Evolutionary conservation across 2,329 filamentous ascomycete genomes (phyloP).

Genomic region (Cladosporium phlei): DNA sequence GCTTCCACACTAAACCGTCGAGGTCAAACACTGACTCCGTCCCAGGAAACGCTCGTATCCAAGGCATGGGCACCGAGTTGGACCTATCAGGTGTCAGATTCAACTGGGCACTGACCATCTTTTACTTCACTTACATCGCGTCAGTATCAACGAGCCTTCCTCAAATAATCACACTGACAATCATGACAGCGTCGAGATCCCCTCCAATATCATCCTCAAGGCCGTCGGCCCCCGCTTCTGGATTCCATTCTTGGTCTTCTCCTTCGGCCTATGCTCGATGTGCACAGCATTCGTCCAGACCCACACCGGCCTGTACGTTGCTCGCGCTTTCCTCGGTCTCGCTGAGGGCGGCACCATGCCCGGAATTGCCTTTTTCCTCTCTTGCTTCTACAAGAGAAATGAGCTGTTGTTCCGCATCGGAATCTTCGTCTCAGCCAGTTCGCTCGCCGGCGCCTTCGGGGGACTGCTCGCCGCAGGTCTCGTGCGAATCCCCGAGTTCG

Average conservation of each 20-base stretch:
- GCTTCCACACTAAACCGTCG: slow-evolving; percentile 33
- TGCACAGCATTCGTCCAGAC: slow-evolving; percentile 20
- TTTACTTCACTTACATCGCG: slow-evolving; percentile 38
- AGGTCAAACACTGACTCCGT: background rate
- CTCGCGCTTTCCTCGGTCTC: slow-evolving; percentile 59
- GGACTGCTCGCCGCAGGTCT: slow-evolving; percentile 32
- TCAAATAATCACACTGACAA: background rate
- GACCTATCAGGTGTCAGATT: slow-evolving; percentile 28
- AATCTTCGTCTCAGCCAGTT: slow-evolving; percentile 22
- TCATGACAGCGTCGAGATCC: slow-evolving; percentile 29
- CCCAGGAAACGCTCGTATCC: slow-evolving; percentile 25
- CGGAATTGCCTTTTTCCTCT: slow-evolving; percentile 36
- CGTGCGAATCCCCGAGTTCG: slow-evolving; percentile 50
- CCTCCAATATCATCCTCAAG: slow-evolving; percentile 37
- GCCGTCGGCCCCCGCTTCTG: slow-evolving; percentile 35
- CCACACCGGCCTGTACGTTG: slow-evolving; percentile 16
- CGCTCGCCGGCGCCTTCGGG: slow-evolving; percentile 37
- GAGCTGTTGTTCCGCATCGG: slow-evolving; percentile 24
- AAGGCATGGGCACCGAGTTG: slow-evolving; percentile 40
- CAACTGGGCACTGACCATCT: slow-evolving; percentile 35
- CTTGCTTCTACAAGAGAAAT: slow-evolving; percentile 20
- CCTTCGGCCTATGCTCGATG: slow-evolving; percentile 53
- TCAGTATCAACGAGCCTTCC: background rate
- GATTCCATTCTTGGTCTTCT: slow-evolving; percentile 51
- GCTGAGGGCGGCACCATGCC: slow-evolving; percentile 64